Base-by-base conservation (phyloP, 257 asterid species). In the Forsythia viridissima region DNA sequence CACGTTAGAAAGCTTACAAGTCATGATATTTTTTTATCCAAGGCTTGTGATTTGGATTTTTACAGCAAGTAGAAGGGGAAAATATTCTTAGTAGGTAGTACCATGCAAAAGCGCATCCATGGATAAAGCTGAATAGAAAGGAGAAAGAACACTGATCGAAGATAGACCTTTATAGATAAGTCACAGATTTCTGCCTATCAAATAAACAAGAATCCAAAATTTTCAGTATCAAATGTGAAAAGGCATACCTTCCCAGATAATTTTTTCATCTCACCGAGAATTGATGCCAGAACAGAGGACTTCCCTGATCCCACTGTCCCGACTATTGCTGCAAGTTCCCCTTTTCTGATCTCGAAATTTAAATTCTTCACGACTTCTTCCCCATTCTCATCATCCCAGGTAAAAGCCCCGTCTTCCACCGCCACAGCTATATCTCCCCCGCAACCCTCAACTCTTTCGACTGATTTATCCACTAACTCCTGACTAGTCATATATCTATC, bases 281-380 rank as follows among this genome's bases (percentile, higher is more conserved):
- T 80, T 9, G 97, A 90, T 4, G 97, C 93, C 30, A 96, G 86
- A 37, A 93, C 93, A 11, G 99, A 96, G 52, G 98, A 92, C 76
- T 96, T 96, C 43, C 99, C 99, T 0, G 99, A 92, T 69, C 99
- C 99, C 3, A 96, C 99, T 1, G 97, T 96, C 76, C 99, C 99
- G 44, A 96, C 99, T 40, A 96, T 77, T 0, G 98, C 97, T 1
- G 91, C 87, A 70, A 93, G 96, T 36, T 92, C 90, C 71, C 98
- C 97, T 80, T 93, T 96, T 39, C 63, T 85, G 4, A 92, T 89
- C 76, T 74, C 87, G 4, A 96, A 89, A 67, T 84, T 87, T 76
- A 92, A 79, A 37, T 78, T 77, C 76, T 82, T 92, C 69, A 96
- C 90, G 0, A 73, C 92, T 59, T 76, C 90, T 36, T 88, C 91